Conservation (phyloP, 768 basidiomycete genomes). For the Boletus rex-veris region DNA sequence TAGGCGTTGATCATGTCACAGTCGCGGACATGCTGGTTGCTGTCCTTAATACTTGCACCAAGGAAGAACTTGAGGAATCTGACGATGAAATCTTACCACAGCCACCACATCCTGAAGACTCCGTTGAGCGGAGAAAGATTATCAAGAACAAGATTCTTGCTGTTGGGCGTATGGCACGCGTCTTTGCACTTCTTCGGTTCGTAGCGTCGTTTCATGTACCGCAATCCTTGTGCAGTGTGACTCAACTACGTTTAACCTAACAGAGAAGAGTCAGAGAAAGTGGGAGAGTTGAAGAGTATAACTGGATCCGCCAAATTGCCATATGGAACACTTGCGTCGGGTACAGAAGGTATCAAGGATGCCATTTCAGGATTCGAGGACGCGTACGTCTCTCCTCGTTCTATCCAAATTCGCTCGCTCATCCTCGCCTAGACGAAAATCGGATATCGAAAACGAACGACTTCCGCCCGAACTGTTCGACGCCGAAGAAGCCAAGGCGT, state of each 20-base stretch:
- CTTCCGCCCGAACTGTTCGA: constrained; percentile 96
- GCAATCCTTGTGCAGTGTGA: neutral
- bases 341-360: constrained; percentile 92
- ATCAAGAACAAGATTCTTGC: constrained; percentile 99
- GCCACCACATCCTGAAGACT: constrained; percentile 40
- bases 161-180: constrained; percentile 92
- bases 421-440: constrained; percentile 68
- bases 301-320: constrained; percentile 76
- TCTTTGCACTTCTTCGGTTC: constrained; percentile 92
- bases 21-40: constrained; percentile 99
- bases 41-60: constrained; percentile 91
- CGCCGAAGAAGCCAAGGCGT: constrained; percentile 64
- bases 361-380: constrained; percentile 92
- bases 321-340: constrained; percentile 78
- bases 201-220: constrained; percentile 26
- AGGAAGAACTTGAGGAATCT: constrained; percentile 91
- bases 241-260: neutral
- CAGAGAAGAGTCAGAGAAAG: constrained; percentile 97
- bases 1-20: constrained; percentile 31
- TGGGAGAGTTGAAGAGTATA: constrained; percentile 93
- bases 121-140: constrained; percentile 74
- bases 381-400: constrained; percentile 59
- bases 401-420: neutral
- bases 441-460: constrained; percentile 98
- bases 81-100: constrained; percentile 44